phyloP scores from a whole-genome alignment of 1,284 basidiomycete genomes.

The Serendipita sp. region DNA sequence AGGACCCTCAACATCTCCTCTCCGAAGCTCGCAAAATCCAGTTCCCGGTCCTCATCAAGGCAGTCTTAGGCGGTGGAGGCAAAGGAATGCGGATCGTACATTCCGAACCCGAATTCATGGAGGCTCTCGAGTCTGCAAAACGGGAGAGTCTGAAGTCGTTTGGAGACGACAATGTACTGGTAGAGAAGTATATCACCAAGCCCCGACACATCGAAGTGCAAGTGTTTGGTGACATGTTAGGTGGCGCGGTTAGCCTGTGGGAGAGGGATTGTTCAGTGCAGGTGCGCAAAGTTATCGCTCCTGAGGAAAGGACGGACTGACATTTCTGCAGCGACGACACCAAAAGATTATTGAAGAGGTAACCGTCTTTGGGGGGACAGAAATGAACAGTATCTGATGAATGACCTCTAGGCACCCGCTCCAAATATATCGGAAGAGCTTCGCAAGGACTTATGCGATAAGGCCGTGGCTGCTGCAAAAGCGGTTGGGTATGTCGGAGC shows the following conservation, averaged over 20 bases:
- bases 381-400: not conserved
- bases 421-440: conserved; percentile 68
- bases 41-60: conserved; percentile 90
- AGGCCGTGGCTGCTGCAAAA: conserved; percentile 81
- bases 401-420: conserved; percentile 57
- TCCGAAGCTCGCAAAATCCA: conserved; percentile 56
- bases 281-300: conserved; percentile 9
- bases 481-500: conserved; percentile 86
- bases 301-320: not conserved
- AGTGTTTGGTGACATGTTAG: conserved; percentile 69
- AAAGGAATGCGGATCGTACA: conserved; percentile 91
- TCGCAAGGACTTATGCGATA: conserved; percentile 66
- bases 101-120: conserved; percentile 47
- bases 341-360: conserved; percentile 93
- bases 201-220: conserved; percentile 85
- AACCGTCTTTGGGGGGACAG: conserved; percentile 6
- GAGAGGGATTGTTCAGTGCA: conserved; percentile 93
- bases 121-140: conserved; percentile 71
- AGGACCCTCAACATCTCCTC: conserved; percentile 50
- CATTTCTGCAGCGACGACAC: conserved; percentile 43
- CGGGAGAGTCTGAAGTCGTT: conserved; percentile 79
- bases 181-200: conserved; percentile 75
- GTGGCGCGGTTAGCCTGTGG: conserved; percentile 76
- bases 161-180: conserved; percentile 70
- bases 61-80: conserved; percentile 91